phyloP scores from a whole-genome alignment of 108 stramenopile species.

The Skeletonema grethae region DNA sequence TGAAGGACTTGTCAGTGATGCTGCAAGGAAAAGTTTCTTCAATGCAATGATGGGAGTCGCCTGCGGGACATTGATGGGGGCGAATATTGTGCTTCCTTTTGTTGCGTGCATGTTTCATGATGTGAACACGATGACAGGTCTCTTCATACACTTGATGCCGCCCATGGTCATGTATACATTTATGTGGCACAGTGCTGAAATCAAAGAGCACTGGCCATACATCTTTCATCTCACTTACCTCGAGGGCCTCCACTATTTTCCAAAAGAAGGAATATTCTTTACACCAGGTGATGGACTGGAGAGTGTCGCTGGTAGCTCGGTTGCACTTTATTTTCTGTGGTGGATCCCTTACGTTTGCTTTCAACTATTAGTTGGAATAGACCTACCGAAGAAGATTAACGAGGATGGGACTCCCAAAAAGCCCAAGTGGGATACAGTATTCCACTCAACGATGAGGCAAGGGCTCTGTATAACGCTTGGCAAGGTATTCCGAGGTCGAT shows the following conservation, averaged over 20 bases:
- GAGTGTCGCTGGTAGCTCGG: slow-evolving; percentile 50
- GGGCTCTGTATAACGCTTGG: slow-evolving; percentile 48
- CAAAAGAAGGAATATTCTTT: slow-evolving; percentile 24
- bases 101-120: slow-evolving; percentile 65
- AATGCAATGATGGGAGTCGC: slow-evolving; percentile 44
- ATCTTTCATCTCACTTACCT: slow-evolving; percentile 49
- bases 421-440: slow-evolving; percentile 64
- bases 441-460: slow-evolving; percentile 51
- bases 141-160: slow-evolving; percentile 66
- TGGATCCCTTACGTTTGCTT: slow-evolving; percentile 57
- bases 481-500: slow-evolving; percentile 46
- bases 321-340: slow-evolving; percentile 57
- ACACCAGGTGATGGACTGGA: slow-evolving; percentile 34
- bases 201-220: slow-evolving; percentile 48
- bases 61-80: slow-evolving; percentile 56
- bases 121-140: slow-evolving; percentile 50
- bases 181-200: slow-evolving; percentile 47
- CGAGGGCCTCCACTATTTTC: slow-evolving; percentile 43
- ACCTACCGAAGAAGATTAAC: slow-evolving; percentile 48
- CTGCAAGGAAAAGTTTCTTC: slow-evolving; percentile 30
- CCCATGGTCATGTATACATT: slow-evolving; percentile 61
- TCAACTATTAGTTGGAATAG: slow-evolving; percentile 56
- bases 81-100: slow-evolving; percentile 53
- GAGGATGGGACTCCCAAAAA: slow-evolving; percentile 21
- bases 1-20: slow-evolving; percentile 14